Conservation (phyloP, 768 basidiomycete genomes). For the Suillus lakei region DNA sequence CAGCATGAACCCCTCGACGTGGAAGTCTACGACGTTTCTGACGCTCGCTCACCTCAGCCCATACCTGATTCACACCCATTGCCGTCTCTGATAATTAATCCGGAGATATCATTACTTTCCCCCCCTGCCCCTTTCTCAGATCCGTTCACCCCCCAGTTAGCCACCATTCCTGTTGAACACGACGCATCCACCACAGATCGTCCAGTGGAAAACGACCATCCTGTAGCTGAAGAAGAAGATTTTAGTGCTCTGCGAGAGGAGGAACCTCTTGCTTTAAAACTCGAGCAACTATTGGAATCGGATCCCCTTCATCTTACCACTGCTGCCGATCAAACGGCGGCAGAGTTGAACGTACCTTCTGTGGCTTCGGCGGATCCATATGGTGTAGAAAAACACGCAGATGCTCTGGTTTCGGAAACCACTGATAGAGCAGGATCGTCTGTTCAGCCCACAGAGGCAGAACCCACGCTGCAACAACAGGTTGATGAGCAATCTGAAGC, state of each 20-base stretch:
- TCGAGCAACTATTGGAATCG: background rate
- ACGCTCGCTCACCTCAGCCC: constrained; percentile 33
- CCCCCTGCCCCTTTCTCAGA: background rate
- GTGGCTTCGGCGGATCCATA: background rate
- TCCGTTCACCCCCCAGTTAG: background rate
- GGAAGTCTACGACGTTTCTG: constrained; percentile 47
- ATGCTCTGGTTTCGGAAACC: background rate
- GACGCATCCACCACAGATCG: background rate
- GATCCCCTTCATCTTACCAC: background rate
- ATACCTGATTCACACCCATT: constrained; percentile 21
- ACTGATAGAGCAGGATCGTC: background rate
- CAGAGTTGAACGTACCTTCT: background rate
- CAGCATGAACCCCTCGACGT: constrained; percentile 40
- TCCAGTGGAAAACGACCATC: background rate
- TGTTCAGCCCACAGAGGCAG: background rate
- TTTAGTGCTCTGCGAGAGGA: background rate
- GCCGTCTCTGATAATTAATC: constrained; percentile 4
- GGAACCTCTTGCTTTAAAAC: background rate
- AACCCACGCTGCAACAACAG: background rate
- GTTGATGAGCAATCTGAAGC: constrained; percentile 1
- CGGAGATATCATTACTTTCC: constrained; percentile 13
- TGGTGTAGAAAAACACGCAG: background rate
- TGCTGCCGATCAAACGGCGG: background rate
- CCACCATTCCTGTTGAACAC: constrained; percentile 1
- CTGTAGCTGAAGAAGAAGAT: background rate